phyloP scores from a whole-genome alignment of 2,329 filamentous ascomycete genomes.

The Botrytis hyacinthi region DNA sequence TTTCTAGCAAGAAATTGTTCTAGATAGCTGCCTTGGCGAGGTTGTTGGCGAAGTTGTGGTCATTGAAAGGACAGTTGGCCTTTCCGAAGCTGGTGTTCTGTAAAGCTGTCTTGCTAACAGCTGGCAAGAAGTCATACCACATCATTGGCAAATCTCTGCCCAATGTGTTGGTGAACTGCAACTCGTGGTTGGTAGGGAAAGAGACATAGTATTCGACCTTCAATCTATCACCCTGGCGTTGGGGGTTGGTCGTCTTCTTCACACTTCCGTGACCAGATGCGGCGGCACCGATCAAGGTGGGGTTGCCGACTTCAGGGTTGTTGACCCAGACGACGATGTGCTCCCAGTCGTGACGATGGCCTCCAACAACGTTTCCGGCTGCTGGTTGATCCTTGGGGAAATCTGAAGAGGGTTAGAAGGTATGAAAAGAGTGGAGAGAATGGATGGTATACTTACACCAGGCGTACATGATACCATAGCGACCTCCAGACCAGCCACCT shows the following conservation, averaged over 20 bases:
- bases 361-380: background rate
- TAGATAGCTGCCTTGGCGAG: background rate
- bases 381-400: background rate
- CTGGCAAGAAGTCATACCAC: background rate
- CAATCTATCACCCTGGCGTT: background rate
- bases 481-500: background rate
- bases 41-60: background rate
- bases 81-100: background rate
- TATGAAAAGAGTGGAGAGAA: no score
- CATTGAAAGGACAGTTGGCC: background rate
- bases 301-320: background rate
- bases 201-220: background rate
- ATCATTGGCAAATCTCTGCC: background rate
- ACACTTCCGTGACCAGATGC: background rate
- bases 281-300: background rate
- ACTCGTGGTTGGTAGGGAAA: background rate
- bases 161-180: background rate
- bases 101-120: background rate
- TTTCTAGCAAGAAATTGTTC: background rate
- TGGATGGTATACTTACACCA: background rate
- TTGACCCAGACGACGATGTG: background rate
- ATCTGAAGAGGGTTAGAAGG: background rate
- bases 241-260: background rate
- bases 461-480: constrained; percentile 2
- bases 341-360: constrained; percentile 2